A percentile compares a stretch with the other conserved stretches of the same genome.
These are phyloP conservation scores for Patellifolia procumbens DNA, from an alignment of 179 eudicot genomes.

Conservation along the genomic window DNA sequence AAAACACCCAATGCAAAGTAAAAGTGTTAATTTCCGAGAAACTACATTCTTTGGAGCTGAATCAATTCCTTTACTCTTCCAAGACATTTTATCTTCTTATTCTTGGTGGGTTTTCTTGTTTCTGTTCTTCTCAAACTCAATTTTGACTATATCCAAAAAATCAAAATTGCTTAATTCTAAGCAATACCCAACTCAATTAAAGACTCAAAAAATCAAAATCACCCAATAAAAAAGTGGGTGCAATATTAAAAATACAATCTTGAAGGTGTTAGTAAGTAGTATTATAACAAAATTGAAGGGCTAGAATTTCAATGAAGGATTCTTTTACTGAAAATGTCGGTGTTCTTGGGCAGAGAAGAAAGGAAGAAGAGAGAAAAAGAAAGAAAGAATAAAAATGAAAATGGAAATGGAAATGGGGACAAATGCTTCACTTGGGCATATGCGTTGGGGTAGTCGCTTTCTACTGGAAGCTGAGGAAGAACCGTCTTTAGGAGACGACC, in stretches of 20 bases:
- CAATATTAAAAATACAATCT: conserved; percentile 14
- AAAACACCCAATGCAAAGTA: conserved; percentile 86
- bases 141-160: not conserved
- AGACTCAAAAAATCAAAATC: conserved; percentile 9
- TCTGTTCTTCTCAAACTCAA: not conserved
- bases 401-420: conserved; percentile 1
- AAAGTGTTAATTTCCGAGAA: conserved; percentile 59
- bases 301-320: conserved; percentile 13
- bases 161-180: conserved; percentile 10
- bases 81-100: conserved; percentile 44
- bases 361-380: conserved; percentile 1
- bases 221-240: not conserved
- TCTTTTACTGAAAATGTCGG: conserved; percentile 35
- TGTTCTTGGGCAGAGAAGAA: conserved; percentile 28
- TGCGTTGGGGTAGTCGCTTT: conserved; percentile 34
- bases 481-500: conserved; percentile 23
- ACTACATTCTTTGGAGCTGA: conserved; percentile 47
- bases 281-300: too few species aligned
- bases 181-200: conserved; percentile 27
- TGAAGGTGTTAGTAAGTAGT: not conserved
- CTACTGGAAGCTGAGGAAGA: conserved; percentile 27
- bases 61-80: conserved; percentile 66
- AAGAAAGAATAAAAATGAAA: not conserved
- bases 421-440: conserved; percentile 7
- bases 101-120: not conserved